These are phyloP conservation scores for Phascolomyces articulosus DNA, from an alignment of 371 early-diverging fungal species.

Conservation along the genomic window DNA sequence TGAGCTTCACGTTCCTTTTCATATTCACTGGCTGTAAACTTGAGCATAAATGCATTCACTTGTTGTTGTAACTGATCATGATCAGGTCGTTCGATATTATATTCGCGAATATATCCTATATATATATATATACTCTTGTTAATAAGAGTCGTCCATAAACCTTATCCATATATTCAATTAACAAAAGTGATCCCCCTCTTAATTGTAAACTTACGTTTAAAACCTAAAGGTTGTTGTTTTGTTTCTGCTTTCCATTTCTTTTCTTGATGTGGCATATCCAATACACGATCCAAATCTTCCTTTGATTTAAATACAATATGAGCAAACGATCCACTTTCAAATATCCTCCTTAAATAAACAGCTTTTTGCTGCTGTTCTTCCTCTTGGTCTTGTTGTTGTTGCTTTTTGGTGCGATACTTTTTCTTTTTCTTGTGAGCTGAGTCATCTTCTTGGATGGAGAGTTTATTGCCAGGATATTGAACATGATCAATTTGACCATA, in stretches of 20 bases:
- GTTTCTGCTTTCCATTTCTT: slow-evolving; percentile 63
- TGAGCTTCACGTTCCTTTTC: slow-evolving; percentile 65
- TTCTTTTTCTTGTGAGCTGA: slow-evolving; percentile 24
- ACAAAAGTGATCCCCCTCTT: no score
- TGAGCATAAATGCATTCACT: slow-evolving; percentile 76
- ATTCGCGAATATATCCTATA: slow-evolving; percentile 43
- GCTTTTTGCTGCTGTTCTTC: slow-evolving; percentile 16
- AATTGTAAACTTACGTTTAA: slow-evolving; percentile 42
- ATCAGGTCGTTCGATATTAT: slow-evolving; percentile 62
- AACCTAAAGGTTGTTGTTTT: slow-evolving; percentile 54
- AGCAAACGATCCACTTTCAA: slow-evolving; percentile 66
- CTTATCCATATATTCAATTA: no score
- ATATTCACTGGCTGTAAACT: slow-evolving; percentile 83
- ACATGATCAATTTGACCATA: slow-evolving; percentile 14
- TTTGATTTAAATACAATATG: slow-evolving; percentile 78
- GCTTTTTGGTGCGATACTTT: slow-evolving; percentile 26
- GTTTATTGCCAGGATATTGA: slow-evolving; percentile 19
- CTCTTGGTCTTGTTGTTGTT: slow-evolving; percentile 30
- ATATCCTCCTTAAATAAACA: slow-evolving; percentile 30
- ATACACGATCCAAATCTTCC: slow-evolving; percentile 61
- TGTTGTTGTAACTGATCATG: slow-evolving; percentile 56
- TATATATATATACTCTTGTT: not conserved
- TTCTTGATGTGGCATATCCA: slow-evolving; percentile 65
- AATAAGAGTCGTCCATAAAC: not conserved
- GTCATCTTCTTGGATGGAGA: slow-evolving; percentile 30